phyloP scores from a whole-genome alignment of 768 basidiomycete genomes.

The Pisolithus sp. region DNA sequence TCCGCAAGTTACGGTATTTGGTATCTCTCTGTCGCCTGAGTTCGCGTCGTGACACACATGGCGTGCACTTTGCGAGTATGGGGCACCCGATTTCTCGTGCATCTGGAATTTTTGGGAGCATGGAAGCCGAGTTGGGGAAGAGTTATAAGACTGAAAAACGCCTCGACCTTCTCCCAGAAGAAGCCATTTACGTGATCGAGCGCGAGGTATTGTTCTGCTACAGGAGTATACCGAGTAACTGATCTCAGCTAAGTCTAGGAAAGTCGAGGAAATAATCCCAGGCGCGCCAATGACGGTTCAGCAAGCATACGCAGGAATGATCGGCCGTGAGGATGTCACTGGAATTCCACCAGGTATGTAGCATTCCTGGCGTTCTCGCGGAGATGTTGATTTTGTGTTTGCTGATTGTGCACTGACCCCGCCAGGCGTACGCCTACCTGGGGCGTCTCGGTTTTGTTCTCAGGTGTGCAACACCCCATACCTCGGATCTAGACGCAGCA shows the following conservation, averaged over 20 bases:
- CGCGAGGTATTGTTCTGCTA: constrained; percentile 84
- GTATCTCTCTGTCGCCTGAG: constrained; percentile 58
- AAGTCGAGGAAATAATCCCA: constrained; percentile 33
- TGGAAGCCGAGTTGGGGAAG: constrained; percentile 3
- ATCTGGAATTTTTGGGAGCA: constrained; percentile 7
- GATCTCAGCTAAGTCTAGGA: constrained; percentile 9
- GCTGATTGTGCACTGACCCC: background rate
- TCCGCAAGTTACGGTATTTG: constrained; percentile 76
- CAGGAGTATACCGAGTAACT: constrained; percentile 39
- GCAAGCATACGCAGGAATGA: constrained; percentile 82
- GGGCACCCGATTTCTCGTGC: constrained; percentile 69
- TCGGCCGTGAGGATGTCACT: constrained; percentile 73
- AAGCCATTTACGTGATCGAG: constrained; percentile 90
- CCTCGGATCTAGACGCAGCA: constrained; percentile 48
- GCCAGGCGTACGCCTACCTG: constrained; percentile 86
- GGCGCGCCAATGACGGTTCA: constrained; percentile 86
- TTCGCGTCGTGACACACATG: constrained; percentile 67
- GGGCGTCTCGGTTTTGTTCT: constrained; percentile 88
- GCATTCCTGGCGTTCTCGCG: constrained; percentile 6
- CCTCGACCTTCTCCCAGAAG: constrained; percentile 88
- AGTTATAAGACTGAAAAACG: constrained; percentile 48
- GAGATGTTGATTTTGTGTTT: background rate
- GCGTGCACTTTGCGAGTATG: constrained; percentile 79
- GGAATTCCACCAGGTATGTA: constrained; percentile 78
- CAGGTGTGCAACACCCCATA: constrained; percentile 64